Conservation (phyloP, 2,329 filamentous ascomycete species). For the Thermoascus crustaceus region DNA sequence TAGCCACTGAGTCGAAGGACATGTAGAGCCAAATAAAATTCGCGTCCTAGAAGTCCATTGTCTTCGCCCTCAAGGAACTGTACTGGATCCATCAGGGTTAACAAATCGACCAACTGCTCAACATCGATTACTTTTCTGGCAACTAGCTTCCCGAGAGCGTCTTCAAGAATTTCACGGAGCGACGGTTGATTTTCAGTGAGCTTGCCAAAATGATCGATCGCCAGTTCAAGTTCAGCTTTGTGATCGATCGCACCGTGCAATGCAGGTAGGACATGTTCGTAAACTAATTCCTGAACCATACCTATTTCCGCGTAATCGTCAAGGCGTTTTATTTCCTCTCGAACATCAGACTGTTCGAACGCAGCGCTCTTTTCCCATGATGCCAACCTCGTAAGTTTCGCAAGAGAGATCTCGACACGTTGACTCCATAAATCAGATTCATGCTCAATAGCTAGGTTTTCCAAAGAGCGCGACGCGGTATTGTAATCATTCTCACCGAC, state of each 20-base stretch:
- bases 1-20: slow-evolving; percentile 45
- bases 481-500: slow-evolving; percentile 65
- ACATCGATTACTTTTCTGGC: slow-evolving; percentile 58
- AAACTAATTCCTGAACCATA: slow-evolving; percentile 70
- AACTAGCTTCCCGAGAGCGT: slow-evolving; percentile 61
- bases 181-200: slow-evolving; percentile 53
- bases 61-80: slow-evolving; percentile 39
- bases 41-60: slow-evolving; percentile 44
- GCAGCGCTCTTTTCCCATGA: slow-evolving; percentile 36
- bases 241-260: slow-evolving; percentile 69
- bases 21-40: slow-evolving; percentile 69
- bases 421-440: slow-evolving; percentile 86
- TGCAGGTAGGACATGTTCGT: slow-evolving; percentile 59
- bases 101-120: slow-evolving; percentile 50
- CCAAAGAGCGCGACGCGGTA: slow-evolving; percentile 62
- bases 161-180: slow-evolving; percentile 62
- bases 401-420: slow-evolving; percentile 82
- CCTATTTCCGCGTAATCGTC: slow-evolving; percentile 61
- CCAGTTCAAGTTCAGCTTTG: slow-evolving; percentile 66
- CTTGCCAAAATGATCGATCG: slow-evolving; percentile 56
- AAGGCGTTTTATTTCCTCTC: slow-evolving; percentile 44
- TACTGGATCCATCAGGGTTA: slow-evolving; percentile 66
- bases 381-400: slow-evolving; percentile 71
- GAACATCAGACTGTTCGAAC: slow-evolving; percentile 28
- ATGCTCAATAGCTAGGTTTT: slow-evolving; percentile 58